Evolutionary conservation across 202 grass and related monocot species (phyloP).

Genomic region (Thinopyrum obtusiflorum): DNA sequence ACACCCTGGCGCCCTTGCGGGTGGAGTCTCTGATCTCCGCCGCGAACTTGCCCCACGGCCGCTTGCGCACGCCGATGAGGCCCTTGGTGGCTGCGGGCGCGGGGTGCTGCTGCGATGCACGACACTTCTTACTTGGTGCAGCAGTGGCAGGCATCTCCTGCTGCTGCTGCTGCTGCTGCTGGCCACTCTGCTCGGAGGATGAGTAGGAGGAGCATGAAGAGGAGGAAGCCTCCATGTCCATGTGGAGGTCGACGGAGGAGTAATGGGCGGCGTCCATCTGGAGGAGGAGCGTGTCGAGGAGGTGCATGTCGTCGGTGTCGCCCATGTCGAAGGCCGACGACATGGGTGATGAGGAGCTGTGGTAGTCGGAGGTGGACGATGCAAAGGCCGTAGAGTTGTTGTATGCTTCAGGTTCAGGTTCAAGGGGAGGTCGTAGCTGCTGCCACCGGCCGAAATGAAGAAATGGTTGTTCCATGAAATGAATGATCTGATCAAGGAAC

Average conservation of each 20-base stretch:
- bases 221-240: neutral
- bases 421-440: no score
- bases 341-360: slow-evolving; percentile 15
- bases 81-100: neutral
- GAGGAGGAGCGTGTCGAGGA: slow-evolving; percentile 25
- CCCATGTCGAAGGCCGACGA: slow-evolving; percentile 21
- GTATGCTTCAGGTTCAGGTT: no score
- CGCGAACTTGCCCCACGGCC: slow-evolving; percentile 91
- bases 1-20: slow-evolving; percentile 48
- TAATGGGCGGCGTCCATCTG: no score
- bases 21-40: slow-evolving; percentile 87
- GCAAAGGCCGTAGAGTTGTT: no score
- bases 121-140: no score
- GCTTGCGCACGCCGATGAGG: slow-evolving; percentile 54
- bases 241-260: no score
- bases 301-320: slow-evolving; percentile 36
- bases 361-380: neutral
- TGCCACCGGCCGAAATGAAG: no score
- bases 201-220: neutral
- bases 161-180: no score
- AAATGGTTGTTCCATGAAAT: no score
- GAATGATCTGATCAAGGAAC: no score
- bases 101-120: neutral
- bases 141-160: neutral
- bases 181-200: neutral